Evolutionary conservation across 148 eudicot genomes (phyloP).

Genomic region (Limonium bicolor): DNA sequence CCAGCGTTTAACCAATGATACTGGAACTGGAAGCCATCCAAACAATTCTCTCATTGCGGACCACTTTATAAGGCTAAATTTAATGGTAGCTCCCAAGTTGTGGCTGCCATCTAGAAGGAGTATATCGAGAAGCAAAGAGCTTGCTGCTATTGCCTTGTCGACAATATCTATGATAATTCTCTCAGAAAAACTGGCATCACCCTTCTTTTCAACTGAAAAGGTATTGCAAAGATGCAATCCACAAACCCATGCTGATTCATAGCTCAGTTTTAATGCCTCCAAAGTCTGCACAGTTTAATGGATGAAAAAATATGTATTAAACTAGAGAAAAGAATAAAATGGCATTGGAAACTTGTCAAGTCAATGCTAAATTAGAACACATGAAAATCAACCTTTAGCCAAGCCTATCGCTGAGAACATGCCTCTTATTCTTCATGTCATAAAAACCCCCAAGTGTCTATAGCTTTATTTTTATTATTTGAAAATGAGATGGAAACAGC

Average conservation of each 20-base stretch:
- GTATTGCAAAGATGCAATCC: conserved; percentile 39
- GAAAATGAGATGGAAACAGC: neutral
- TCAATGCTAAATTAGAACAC: neutral
- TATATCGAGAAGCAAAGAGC: conserved; percentile 44
- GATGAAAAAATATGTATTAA: neutral
- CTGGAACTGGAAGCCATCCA: conserved; percentile 39
- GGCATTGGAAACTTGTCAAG: neutral
- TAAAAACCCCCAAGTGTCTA: neutral
- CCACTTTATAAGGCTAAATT: conserved; percentile 53
- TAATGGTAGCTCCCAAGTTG: conserved; percentile 22
- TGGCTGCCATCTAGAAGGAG: conserved; percentile 24
- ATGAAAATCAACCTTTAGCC: no score
- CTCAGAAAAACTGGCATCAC: conserved; percentile 25
- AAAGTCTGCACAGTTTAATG: conserved; percentile 32
- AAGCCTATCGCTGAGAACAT: no score
- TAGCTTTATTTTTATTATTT: neutral
- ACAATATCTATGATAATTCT: conserved; percentile 28
- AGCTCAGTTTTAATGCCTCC: conserved; percentile 42
- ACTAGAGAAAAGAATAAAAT: neutral
- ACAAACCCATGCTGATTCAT: conserved; percentile 58
- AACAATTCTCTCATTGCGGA: conserved; percentile 38
- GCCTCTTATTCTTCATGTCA: no score
- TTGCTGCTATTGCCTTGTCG: conserved; percentile 45
- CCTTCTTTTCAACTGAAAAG: conserved; percentile 17
- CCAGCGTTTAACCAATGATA: conserved; percentile 56